Evolutionary conservation across 2,329 filamentous ascomycete genomes (phyloP), one percentile per base, ranked within the genome.

Genomic region (Aspergillus sp.): DNA sequence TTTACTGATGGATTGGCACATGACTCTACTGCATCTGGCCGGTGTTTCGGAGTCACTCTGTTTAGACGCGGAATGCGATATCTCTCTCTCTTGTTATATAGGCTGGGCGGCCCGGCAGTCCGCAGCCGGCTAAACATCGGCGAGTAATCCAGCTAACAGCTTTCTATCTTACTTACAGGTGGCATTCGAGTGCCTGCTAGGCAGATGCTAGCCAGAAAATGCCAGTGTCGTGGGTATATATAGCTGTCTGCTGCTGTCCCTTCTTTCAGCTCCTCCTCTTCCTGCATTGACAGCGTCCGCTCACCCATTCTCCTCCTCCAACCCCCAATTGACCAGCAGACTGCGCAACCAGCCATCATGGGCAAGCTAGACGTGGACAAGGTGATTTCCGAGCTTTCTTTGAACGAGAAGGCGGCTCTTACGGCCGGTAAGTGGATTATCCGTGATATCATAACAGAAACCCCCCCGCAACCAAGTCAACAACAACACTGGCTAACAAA

Each of bases 331-430:
- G 15, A 14, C 17, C 14, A 22, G 11, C 17, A 8, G 27, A 25
- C n/a, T n/a, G n/a, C n/a, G n/a, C n/a, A n/a, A n/a, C 12, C 7
- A 12, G 11, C 26, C 41, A 53, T 24, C 22, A 61, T 60, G 58
- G 39, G 50, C 30, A 49, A 46, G 12, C 45, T 57, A 24, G 55
- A 63, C 30, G 52, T 63, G 16, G 59, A 62, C 43, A 64, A 71
- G 44, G 73, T 75, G 44, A 51, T 78, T 22, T 58, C 63, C 26
- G 59, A 61, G 41, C 53, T 79, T 25, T 72, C 65, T 7, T 51
- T 74, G 26, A 69, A 74, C 34, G 74, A 80, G 51, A 79, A 79
- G 60, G 72, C 72, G 40, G 42, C 50, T 32, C 47, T 60, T 16
- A 56, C 53, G 34, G 48, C 57, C 29, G 58, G 58, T 60, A 43